These are phyloP conservation scores for Austroboletus festivus DNA, from an alignment of 768 basidiomycete species.

Conservation along the genomic window DNA sequence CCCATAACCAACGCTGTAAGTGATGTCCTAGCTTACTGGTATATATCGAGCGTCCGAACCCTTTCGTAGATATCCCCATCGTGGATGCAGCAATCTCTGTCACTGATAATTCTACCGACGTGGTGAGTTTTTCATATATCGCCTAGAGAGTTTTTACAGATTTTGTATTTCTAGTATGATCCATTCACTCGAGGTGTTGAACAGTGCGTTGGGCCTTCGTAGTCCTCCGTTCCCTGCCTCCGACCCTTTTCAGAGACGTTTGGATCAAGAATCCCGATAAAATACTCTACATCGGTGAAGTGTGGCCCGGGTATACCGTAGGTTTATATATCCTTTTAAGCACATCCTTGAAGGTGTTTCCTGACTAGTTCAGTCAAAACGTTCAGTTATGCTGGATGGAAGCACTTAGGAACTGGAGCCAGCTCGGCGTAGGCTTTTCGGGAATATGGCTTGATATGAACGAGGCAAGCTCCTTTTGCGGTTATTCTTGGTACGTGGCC, in stretches of 20 bases:
- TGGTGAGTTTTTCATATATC: conserved; percentile 40
- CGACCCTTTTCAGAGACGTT: conserved; percentile 42
- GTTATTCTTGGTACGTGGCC: conserved; percentile 48
- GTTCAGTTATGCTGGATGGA: conserved; percentile 61
- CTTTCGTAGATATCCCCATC: conserved; percentile 58
- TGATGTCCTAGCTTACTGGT: not conserved
- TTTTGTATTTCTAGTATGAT: conserved; percentile 53
- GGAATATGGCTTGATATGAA: conserved; percentile 76
- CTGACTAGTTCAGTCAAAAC: conserved; percentile 58
- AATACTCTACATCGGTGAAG: conserved; percentile 67
- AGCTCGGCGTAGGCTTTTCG: conserved; percentile 52
- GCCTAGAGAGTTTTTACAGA: conserved; percentile 4
- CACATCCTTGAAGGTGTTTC: conserved; percentile 41
- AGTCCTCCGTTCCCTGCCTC: not conserved
- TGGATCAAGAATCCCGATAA: conserved; percentile 78
- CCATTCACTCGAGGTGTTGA: conserved; percentile 63
- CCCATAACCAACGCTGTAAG: conserved; percentile 31
- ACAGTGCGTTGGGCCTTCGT: conserved; percentile 37
- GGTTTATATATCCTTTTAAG: conserved; percentile 5
- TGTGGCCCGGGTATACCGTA: conserved; percentile 77
- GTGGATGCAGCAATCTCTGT: conserved; percentile 62
- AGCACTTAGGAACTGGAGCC: conserved; percentile 52
- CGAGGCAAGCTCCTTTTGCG: conserved; percentile 63
- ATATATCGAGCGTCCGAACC: not conserved
- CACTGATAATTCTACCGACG: conserved; percentile 56